Evolutionary conservation across 495 filamentous ascomycete species (phyloP).

Genomic region (Penicillium cosmopolitanum): DNA sequence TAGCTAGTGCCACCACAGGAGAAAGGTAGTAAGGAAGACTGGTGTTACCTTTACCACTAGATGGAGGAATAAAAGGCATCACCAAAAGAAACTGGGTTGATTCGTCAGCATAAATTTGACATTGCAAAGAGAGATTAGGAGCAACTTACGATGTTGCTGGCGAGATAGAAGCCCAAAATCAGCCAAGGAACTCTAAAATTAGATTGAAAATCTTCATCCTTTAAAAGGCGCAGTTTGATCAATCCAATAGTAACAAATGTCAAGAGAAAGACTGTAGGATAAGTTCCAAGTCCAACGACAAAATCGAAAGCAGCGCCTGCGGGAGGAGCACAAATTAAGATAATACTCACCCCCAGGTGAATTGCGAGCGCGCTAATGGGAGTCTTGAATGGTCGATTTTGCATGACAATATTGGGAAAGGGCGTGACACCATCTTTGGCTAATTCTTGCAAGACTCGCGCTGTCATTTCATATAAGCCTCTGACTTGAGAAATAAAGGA

Average conservation of each 20-base stretch:
- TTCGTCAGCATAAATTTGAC: background rate
- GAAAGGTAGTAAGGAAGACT: conserved; percentile 43
- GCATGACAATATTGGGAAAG: conserved; percentile 61
- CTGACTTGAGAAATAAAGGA: background rate
- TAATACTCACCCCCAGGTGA: conserved; percentile 62
- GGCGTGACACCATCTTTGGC: conserved; percentile 71
- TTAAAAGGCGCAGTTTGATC: conserved; percentile 26
- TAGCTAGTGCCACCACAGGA: conserved; percentile 40
- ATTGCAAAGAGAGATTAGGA: background rate
- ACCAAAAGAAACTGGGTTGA: conserved; percentile 35
- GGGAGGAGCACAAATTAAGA: conserved; percentile 64
- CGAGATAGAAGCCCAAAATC: conserved; percentile 28
- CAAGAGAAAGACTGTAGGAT: conserved; percentile 37
- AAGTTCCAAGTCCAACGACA: conserved; percentile 67
- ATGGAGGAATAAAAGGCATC: conserved; percentile 44
- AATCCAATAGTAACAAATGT: conserved; percentile 26
- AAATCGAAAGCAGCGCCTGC: conserved; percentile 66
- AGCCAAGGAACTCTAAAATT: conserved; percentile 29
- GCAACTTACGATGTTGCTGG: conserved; percentile 26
- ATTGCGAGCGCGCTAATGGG: conserved; percentile 62
- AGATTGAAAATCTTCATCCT: conserved; percentile 14
- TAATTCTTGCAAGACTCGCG: conserved; percentile 67
- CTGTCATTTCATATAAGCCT: conserved; percentile 27
- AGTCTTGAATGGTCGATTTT: conserved; percentile 66
- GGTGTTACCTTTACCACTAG: conserved; percentile 37